phyloP scores from a whole-genome alignment of 1,139 yeast species.

The Torulaspora pretoriensis region DNA sequence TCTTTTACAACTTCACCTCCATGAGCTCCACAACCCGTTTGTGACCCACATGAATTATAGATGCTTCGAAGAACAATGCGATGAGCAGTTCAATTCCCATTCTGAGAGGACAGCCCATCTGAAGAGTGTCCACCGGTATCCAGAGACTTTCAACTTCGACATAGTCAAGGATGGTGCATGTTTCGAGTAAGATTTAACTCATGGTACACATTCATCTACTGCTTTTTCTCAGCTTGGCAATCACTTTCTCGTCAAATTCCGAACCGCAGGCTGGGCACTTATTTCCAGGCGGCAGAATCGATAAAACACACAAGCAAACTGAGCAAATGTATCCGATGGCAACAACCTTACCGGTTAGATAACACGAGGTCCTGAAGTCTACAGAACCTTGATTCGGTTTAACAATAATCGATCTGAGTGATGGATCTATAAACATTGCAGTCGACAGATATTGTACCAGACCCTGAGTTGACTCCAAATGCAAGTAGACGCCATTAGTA shows the following conservation, averaged over 20 bases:
- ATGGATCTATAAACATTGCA: conserved; percentile 66
- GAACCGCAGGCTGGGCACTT: conserved; percentile 69
- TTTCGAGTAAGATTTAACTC: not conserved
- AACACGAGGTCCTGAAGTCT: conserved; percentile 93
- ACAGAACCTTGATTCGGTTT: conserved; percentile 83
- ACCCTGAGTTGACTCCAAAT: conserved; percentile 70
- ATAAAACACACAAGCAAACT: conserved; percentile 74
- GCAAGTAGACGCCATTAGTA: conserved; percentile 83
- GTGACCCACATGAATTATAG: conserved; percentile 36
- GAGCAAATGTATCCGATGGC: conserved; percentile 95
- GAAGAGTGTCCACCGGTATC: conserved; percentile 49
- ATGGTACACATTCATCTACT: conserved; percentile 16
- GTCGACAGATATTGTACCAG: conserved; percentile 63
- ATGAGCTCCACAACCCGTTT: conserved; percentile 53
- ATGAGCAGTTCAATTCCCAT: conserved; percentile 36
- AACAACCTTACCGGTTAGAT: conserved; percentile 79
- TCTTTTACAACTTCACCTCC: conserved; percentile 46
- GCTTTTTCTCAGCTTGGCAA: conserved; percentile 49
- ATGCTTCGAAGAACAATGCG: conserved; percentile 44
- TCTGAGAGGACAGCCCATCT: conserved; percentile 45
- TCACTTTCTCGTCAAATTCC: conserved; percentile 52
- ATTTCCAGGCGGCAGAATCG: conserved; percentile 49
- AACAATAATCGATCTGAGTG: conserved; percentile 65
- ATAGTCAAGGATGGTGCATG: conserved; percentile 6
- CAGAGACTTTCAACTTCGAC: conserved; percentile 29